Evolutionary conservation across 768 basidiomycete species (phyloP), one percentile per base, ranked within the genome.

Genomic region (Kwoniella heveanensis): DNA sequence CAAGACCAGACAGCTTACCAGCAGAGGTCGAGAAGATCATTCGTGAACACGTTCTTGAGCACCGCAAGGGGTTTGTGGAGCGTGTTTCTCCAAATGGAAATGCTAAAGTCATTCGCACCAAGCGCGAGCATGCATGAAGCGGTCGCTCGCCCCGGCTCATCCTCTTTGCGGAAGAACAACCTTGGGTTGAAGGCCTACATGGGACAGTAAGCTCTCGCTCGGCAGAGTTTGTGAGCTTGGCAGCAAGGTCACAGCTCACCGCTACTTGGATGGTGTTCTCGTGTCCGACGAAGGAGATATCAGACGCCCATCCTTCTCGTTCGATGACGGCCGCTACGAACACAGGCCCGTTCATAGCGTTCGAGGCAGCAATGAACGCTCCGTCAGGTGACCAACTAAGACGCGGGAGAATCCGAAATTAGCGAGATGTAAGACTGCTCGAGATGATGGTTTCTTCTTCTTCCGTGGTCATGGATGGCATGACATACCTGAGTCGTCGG

Each of bases 281-380:
- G 72, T 99, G 96, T 0, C 96, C 96, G 39, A 99, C 93, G 37
- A 99, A 83, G 65, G 91, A 93, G 53, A 94, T 92, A 66, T 95
- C 90, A 5, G 90, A 89, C 2, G 88, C 88, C 92, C 93, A 98
- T 13, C 55, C 65, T 12, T 88, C 85, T 30, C 94, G 85, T 0
- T 90, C 88, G 66, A 99, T 94, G 24, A 98, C 92, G 7, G 93
- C 91, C 1, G 95, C 96, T 48, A 97, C 95, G 77, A 98, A 99
- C 6, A 98, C 94, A 60, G 92, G 93, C 21, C 94, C 94, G 78
- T 97, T 98, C 55, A 93, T 97, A 1, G 94, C 92, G 74, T 98
- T 98, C 0, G 95, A 95, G 0, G 94, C 91, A 3, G 93, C 96
- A 64, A 99, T 92, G 76, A 96, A 92, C 1, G 95, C 91, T n/a